Evolutionary conservation across 345 rosid species (phyloP), one percentile per base, ranked within the genome.

Genomic region (Sisymbrium altissimum): DNA sequence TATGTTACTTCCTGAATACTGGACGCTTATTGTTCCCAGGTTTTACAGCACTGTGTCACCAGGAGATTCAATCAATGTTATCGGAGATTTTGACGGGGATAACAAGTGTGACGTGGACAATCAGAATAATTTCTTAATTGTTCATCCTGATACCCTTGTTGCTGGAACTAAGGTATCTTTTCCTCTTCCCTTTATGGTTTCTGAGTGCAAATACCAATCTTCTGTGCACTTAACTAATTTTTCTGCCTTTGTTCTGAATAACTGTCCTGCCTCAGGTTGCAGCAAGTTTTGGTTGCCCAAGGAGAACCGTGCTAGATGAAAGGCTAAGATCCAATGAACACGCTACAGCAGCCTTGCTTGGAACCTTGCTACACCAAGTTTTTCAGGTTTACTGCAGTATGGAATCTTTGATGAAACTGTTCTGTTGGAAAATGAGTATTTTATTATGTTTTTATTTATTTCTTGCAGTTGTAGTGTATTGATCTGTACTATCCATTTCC

Each of bases 341-440:
- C 73, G 86, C 97, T 43, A 79, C 78, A 56, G 86, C 87, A 53
- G 97, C 99, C 70, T 83, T 95, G 63, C 80, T 86, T 70, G 98
- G 99, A 64, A 95, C 94, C 80, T 80, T 95, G 92, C 83, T 90
- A 74, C 98, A 92, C 83, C 97, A 95, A 83, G 72, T 92, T 79
- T 95, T 90, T 84, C 96, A 94, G 97, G 98, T 94, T 64, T 76
- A 61, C 57, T 61, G 32, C 49, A 32, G 49, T 50, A 60, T 68
- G 56, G 21, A 68, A 56, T 62, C 50, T 64, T 29, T 55, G 62
- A 62, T 33, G 53, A 77, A 27, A 64, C 15, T 43, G 45, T 70
- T 55, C 29, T 68, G 9, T 66, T 36, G 70, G n/a, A 62, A 1
- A 45, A 43, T 35, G 57, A 35, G 29, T 67, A 55, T 41, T 17